These are phyloP conservation scores for Cystobasidium slooffiae DNA, from an alignment of 1,284 basidiomycete genomes.

Conservation along the genomic window DNA sequence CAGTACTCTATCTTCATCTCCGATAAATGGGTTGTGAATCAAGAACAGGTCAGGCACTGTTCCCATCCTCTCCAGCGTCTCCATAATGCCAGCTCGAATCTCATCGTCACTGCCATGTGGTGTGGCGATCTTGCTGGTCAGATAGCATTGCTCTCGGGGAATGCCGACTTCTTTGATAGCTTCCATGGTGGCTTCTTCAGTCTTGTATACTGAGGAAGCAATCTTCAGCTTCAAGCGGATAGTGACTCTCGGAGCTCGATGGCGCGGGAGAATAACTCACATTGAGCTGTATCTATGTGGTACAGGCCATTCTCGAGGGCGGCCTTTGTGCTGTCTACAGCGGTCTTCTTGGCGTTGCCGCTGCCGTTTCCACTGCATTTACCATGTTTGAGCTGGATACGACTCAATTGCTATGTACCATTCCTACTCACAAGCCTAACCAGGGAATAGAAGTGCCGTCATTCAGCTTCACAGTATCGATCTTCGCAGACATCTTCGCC, in stretches of 20 bases:
- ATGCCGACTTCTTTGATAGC: conserved; percentile 45
- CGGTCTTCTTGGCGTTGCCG: conserved; percentile 47
- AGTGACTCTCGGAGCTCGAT: neutral
- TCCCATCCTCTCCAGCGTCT: conserved; percentile 7
- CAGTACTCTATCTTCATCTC: conserved; percentile 46
- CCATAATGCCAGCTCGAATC: conserved; percentile 18
- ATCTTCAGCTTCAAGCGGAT: neutral
- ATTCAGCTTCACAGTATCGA: conserved; percentile 46
- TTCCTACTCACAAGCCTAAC: conserved; percentile 36
- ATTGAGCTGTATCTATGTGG: conserved; percentile 51
- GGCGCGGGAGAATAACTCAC: neutral
- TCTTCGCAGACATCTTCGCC: conserved; percentile 6
- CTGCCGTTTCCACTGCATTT: conserved; percentile 45
- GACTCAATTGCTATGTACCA: neutral
- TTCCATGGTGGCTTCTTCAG: conserved; percentile 47
- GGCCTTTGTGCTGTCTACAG: conserved; percentile 41
- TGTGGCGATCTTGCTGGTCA: conserved; percentile 47
- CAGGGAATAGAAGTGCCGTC: conserved; percentile 49
- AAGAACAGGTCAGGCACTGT: conserved; percentile 35
- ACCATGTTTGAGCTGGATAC: too few species aligned
- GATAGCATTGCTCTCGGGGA: conserved; percentile 35
- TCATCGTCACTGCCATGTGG: conserved; percentile 24
- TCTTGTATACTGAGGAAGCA: conserved; percentile 43
- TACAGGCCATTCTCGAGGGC: conserved; percentile 47
- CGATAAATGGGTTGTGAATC: conserved; percentile 48